These are phyloP conservation scores for Tetrahymena malaccensis DNA, from an alignment of 73 alveolate genomes.

Conservation along the genomic window DNA sequence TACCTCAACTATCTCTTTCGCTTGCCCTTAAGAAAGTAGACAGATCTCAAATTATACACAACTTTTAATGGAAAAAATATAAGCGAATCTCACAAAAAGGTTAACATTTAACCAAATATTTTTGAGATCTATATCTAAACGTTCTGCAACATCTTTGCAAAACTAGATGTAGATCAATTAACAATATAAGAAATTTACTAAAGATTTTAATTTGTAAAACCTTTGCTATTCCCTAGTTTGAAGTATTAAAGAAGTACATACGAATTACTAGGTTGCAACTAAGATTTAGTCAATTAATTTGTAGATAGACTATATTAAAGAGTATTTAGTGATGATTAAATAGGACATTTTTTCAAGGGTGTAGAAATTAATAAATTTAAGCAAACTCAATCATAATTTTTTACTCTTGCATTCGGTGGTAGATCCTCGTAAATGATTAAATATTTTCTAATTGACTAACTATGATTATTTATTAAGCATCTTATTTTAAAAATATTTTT, in stretches of 20 bases:
- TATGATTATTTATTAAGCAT: neutral
- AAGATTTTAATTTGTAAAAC: neutral
- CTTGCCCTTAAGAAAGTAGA: neutral
- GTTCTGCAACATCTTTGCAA: neutral
- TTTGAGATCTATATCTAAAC: neutral
- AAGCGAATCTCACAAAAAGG: neutral
- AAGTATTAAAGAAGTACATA: neutral
- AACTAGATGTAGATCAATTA: neutral
- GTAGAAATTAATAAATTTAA: neutral
- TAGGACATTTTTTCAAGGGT: neutral
- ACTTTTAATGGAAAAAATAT: neutral
- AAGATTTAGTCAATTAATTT: neutral
- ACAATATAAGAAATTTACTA: neutral
- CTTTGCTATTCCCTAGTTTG: neutral
- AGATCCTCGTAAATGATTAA: neutral
- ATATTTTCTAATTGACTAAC: neutral
- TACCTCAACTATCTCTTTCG: neutral
- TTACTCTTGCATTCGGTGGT: neutral
- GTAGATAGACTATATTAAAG: neutral
- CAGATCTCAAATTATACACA: neutral
- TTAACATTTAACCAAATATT: neutral
- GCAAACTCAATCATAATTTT: neutral
- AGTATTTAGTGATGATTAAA: neutral
- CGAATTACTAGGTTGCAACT: neutral
- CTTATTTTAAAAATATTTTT: neutral